Evolutionary conservation across 225 moss, liverwort and hornwort species (phyloP).

Genomic region (Climacium dendroides): DNA sequence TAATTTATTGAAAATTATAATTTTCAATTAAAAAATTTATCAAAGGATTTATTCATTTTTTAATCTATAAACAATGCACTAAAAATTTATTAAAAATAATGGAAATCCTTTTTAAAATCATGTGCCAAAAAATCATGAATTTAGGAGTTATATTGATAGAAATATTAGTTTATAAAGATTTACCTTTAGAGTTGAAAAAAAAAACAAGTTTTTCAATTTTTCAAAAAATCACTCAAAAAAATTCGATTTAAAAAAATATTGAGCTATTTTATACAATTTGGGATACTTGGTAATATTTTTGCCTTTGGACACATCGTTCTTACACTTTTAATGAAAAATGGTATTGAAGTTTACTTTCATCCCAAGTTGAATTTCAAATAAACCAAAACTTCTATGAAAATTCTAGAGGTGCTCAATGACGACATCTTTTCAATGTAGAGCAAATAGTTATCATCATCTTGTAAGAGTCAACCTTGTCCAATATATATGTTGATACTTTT

Average conservation of each 20-base stretch:
- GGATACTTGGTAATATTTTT: neutral
- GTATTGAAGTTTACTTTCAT: neutral
- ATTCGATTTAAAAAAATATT: neutral
- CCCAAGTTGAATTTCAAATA: neutral
- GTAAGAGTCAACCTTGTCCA: accelerated
- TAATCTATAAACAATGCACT: neutral
- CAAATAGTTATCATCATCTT: neutral
- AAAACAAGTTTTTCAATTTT: neutral
- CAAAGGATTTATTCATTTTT: neutral
- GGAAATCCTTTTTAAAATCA: neutral
- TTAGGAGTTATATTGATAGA: neutral
- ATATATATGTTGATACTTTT: neutral
- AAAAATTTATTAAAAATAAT: neutral
- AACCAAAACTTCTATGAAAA: neutral
- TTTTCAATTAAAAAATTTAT: no score
- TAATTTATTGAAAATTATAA: no score
- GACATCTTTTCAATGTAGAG: no score
- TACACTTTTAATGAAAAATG: neutral
- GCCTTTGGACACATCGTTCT: neutral
- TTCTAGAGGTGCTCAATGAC: neutral
- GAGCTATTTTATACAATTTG: neutral
- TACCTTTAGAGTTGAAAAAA: neutral
- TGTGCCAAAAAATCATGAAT: neutral
- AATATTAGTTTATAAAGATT: neutral
- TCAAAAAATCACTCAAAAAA: neutral